Percentiles rank a stretch among this genome's conserved stretches.
Evolutionary conservation across 1,284 basidiomycete genomes (phyloP).

Genomic region (Amylostereum chailletii): DNA sequence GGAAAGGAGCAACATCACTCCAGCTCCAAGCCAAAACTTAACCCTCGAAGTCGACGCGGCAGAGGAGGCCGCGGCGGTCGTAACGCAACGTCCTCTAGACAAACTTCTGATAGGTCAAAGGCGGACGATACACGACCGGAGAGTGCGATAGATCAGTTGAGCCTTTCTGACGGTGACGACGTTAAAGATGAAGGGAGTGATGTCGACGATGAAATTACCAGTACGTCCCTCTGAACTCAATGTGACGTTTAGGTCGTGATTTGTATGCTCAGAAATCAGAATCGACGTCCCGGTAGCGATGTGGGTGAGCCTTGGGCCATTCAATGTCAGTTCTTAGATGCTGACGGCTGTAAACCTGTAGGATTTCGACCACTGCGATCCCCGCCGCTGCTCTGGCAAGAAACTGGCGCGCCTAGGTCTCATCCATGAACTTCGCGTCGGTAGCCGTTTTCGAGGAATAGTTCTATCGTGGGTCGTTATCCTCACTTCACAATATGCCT

Average conservation of each 20-base stretch:
- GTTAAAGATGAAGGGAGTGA: constrained; percentile 23
- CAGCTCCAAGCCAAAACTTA: no score
- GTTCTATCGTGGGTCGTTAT: constrained; percentile 75
- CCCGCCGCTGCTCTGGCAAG: constrained; percentile 90
- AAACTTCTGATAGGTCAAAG: background rate
- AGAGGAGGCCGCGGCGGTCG: no score
- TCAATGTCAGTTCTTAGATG: background rate
- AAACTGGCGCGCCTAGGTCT: constrained; percentile 83
- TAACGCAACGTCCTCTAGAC: no score
- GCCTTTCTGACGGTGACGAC: constrained; percentile 18
- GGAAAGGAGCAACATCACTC: no score
- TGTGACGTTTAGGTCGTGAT: background rate
- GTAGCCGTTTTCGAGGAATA: constrained; percentile 83
- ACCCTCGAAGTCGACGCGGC: no score
- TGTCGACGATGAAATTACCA: constrained; percentile 18
- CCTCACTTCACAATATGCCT: background rate
- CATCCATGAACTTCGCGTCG: constrained; percentile 79
- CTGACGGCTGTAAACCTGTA: constrained; percentile 19
- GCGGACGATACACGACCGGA: constrained; percentile 25
- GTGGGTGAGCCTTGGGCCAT: constrained; percentile 56
- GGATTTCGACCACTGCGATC: constrained; percentile 98
- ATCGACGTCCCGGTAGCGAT: constrained; percentile 75
- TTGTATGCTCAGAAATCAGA: constrained; percentile 11
- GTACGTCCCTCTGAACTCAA: constrained; percentile 4
- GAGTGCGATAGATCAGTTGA: constrained; percentile 28